A percentile compares a stretch with the other conserved stretches of the same genome.
These are phyloP conservation scores for Exophiala bonariae DNA, from an alignment of 2,329 filamentous ascomycete species.

Conservation along the genomic window DNA sequence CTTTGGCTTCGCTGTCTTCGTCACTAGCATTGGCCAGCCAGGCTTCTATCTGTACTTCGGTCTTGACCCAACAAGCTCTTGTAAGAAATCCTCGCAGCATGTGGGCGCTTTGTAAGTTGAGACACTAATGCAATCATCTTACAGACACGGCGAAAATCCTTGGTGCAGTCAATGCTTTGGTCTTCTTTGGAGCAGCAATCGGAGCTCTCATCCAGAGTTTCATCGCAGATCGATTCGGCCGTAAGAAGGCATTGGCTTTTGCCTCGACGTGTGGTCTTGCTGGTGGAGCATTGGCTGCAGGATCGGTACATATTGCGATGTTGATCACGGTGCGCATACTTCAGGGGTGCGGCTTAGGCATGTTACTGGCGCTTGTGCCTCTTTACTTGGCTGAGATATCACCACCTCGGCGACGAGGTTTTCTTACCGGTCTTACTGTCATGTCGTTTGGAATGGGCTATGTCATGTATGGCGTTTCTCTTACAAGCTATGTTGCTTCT, in stretches of 20 bases:
- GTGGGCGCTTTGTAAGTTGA: background rate
- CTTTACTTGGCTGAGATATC: slow-evolving; percentile 44
- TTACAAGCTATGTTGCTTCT: background rate
- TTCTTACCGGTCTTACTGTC: slow-evolving; percentile 16
- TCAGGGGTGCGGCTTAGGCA: slow-evolving; percentile 43
- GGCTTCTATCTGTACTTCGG: background rate
- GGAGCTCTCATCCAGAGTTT: slow-evolving; percentile 39
- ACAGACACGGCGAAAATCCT: slow-evolving; percentile 41
- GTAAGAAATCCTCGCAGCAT: background rate
- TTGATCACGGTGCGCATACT: slow-evolving; percentile 20
- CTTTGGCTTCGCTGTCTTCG: background rate
- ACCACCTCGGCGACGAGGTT: slow-evolving; percentile 41
- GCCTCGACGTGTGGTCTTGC: slow-evolving; percentile 38
- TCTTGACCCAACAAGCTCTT: slow-evolving; percentile 1
- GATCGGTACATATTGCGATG: slow-evolving; percentile 22
- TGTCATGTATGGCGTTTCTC: background rate
- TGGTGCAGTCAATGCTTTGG: slow-evolving; percentile 46
- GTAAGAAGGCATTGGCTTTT: slow-evolving; percentile 39
- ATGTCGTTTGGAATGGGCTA: slow-evolving; percentile 4
- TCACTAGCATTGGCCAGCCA: slow-evolving; percentile 4
- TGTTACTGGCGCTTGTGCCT: slow-evolving; percentile 43
- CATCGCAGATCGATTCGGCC: slow-evolving; percentile 37
- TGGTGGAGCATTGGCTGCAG: slow-evolving; percentile 37
- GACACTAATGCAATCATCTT: background rate
- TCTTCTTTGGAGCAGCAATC: slow-evolving; percentile 40